Evolutionary conservation across 2,329 filamentous ascomycete genomes (phyloP).

Genomic region (Aspergillus neotritici): DNA sequence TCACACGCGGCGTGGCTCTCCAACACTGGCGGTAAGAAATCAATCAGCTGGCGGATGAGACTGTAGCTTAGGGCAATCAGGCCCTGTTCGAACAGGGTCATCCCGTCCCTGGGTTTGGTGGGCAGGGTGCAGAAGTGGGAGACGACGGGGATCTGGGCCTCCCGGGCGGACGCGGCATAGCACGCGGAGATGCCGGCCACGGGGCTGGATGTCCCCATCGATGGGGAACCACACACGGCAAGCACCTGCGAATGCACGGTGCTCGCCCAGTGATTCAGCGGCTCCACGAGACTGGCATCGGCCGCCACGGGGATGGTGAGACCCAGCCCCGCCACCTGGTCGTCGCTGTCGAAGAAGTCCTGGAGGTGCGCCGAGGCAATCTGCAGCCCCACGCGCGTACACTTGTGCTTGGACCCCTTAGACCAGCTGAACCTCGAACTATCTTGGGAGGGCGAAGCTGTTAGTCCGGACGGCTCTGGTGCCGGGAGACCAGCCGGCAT

Average conservation of each 20-base stretch:
- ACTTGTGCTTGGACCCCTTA: conserved; percentile 29
- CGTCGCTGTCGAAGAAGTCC: conserved; percentile 31
- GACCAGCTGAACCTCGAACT: conserved; percentile 26
- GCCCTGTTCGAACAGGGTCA: conserved; percentile 24
- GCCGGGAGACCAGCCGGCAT: conserved; percentile 12
- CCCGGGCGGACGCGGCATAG: conserved; percentile 28
- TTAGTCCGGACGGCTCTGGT: conserved; percentile 13
- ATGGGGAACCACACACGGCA: conserved; percentile 25
- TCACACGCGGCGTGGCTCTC: conserved; percentile 31
- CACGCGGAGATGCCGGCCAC: conserved; percentile 31
- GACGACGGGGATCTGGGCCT: conserved; percentile 28
- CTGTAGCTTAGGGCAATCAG: conserved; percentile 36
- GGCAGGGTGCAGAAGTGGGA: conserved; percentile 34
- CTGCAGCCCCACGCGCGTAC: conserved; percentile 30
- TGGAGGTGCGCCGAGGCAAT: conserved; percentile 32
- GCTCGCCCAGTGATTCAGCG: conserved; percentile 33
- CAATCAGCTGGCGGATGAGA: conserved; percentile 35
- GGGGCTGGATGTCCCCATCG: conserved; percentile 22
- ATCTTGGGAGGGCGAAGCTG: conserved; percentile 13
- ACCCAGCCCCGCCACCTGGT: conserved; percentile 29
- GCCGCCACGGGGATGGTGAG: conserved; percentile 22
- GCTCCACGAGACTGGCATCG: conserved; percentile 22
- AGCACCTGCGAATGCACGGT: conserved; percentile 29
- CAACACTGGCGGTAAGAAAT: conserved; percentile 31
- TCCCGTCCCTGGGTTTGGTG: conserved; percentile 14